These are phyloP conservation scores for Boletus coccyginus DNA, from an alignment of 768 basidiomycete genomes.

Conservation along the genomic window DNA sequence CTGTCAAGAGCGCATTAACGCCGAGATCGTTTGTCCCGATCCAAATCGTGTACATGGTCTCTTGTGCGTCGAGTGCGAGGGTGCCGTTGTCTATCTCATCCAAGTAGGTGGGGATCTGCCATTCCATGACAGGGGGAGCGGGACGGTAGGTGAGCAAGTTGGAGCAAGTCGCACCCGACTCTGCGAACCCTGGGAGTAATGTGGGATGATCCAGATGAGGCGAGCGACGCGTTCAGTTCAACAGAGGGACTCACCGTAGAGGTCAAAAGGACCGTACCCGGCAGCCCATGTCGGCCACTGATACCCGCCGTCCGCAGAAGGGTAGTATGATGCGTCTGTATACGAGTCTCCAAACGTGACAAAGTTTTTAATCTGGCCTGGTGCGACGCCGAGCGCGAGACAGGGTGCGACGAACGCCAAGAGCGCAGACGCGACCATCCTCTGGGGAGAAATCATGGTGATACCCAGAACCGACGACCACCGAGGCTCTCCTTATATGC, in stretches of 20 bases:
- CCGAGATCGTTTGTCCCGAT: constrained; percentile 70
- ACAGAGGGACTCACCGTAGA: constrained; percentile 37
- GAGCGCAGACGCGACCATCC: constrained; percentile 8
- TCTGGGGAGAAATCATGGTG: not conserved
- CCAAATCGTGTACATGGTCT: constrained; percentile 66
- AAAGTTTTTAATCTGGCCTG: constrained; percentile 55
- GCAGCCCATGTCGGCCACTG: constrained; percentile 64
- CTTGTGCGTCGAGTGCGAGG: constrained; percentile 32
- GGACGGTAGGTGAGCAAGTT: constrained; percentile 57
- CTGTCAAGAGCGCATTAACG: constrained; percentile 50
- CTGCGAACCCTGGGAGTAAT: constrained; percentile 40
- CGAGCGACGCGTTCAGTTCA: too few species aligned
- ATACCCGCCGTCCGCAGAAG: constrained; percentile 38
- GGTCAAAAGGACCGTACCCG: constrained; percentile 47
- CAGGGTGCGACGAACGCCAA: constrained; percentile 10
- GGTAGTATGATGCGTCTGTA: constrained; percentile 46
- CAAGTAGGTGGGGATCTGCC: constrained; percentile 49
- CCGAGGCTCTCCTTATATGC: not conserved
- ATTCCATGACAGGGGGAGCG: constrained; percentile 54
- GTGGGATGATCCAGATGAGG: not conserved
- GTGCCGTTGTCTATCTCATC: constrained; percentile 41
- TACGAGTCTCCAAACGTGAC: constrained; percentile 71
- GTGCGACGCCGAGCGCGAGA: constrained; percentile 24
- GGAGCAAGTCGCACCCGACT: constrained; percentile 63
- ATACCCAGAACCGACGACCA: not conserved